Evolutionary conservation across 805 yeast genomes (phyloP).

Genomic region (Saturnispora mendoncae): DNA sequence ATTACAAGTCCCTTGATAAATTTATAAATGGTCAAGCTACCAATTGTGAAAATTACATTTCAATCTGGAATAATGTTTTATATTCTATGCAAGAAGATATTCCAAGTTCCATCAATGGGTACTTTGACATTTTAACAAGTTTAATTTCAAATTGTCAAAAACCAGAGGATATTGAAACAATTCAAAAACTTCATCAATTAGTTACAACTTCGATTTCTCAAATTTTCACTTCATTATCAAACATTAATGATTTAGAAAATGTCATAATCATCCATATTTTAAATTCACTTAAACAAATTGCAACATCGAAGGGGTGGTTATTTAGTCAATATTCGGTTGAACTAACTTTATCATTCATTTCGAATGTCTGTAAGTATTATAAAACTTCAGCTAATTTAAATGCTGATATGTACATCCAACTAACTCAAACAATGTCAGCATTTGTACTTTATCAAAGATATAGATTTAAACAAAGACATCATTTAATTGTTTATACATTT

Average conservation of each 20-base stretch:
- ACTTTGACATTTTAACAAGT: conserved; percentile 2
- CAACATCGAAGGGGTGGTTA: conserved; percentile 46
- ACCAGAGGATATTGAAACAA: neutral
- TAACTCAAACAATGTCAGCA: conserved; percentile 47
- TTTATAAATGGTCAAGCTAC: neutral
- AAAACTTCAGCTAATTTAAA: neutral
- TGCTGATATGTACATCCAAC: conserved; percentile 23
- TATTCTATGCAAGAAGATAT: conserved; percentile 5
- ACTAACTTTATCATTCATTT: conserved; percentile 25
- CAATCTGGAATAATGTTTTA: conserved; percentile 7
- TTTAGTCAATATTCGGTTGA: conserved; percentile 64
- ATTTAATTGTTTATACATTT: conserved; percentile 45
- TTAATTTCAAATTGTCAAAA: conserved; percentile 8
- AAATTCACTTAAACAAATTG: conserved; percentile 30
- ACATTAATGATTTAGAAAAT: neutral
- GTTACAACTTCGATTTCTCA: conserved; percentile 7
- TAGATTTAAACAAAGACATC: conserved; percentile 65
- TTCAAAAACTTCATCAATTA: conserved; percentile 1
- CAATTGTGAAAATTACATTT: neutral
- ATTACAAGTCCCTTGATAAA: conserved; percentile 4
- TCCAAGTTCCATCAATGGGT: conserved; percentile 1
- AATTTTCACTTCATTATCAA: conserved; percentile 1
- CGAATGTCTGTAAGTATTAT: conserved; percentile 11
- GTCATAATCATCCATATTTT: conserved; percentile 14
- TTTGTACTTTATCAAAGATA: conserved; percentile 60